Evolutionary conservation across 345 rosid genomes (phyloP), one percentile per base, ranked within the genome.

Genomic region (Clausena lansium): DNA sequence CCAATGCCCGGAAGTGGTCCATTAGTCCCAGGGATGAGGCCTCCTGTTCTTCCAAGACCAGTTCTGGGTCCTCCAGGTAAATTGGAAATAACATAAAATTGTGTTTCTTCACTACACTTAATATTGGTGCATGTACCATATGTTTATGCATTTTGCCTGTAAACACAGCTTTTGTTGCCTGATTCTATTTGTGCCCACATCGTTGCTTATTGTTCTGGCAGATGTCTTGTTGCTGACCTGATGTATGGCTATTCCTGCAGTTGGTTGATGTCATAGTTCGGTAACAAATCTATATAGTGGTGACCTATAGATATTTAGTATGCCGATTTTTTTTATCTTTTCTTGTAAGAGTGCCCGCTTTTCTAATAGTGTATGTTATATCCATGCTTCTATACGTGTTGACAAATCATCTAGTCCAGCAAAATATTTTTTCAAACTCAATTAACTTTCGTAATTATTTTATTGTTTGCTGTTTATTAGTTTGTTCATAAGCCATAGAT

Each of bases 21-120:
- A 8, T 76, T 88, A 77, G 33, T 79, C 72, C 89, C 91, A 4
- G 97, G 97, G 81, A 86, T 96, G 62, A 90, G 99, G 76, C 97
- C 97, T 71, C 98, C 97, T 78, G 87, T 92, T 77, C 80, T 94
- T 32, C 98, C 97, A 52, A 87, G 98, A 83, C 99, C 98, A 17
- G 38, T 79, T 32, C 76, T 88, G 69, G 93, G 91, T 86, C 85
- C 87, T 41, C 86, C 91, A 78, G 91, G 91, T 90, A 75, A 41
- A 38, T 10, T 19, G 28, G n/a, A 68, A 67, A 10, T 30, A 32
- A 52, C 39, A 62, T 17, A 69, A 9, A 20, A 2, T 7, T 64
- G 5, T 30, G 6, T n/a, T 45, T 19, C 28, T 45, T 38, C 59
- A 57, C 39, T 8, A 20, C 24, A 27, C 74, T 41, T 22, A 6